Evolutionary conservation across 768 basidiomycete genomes (phyloP), one percentile per base, ranked within the genome.

Genomic region (Hemileccinum rubropunctum): DNA sequence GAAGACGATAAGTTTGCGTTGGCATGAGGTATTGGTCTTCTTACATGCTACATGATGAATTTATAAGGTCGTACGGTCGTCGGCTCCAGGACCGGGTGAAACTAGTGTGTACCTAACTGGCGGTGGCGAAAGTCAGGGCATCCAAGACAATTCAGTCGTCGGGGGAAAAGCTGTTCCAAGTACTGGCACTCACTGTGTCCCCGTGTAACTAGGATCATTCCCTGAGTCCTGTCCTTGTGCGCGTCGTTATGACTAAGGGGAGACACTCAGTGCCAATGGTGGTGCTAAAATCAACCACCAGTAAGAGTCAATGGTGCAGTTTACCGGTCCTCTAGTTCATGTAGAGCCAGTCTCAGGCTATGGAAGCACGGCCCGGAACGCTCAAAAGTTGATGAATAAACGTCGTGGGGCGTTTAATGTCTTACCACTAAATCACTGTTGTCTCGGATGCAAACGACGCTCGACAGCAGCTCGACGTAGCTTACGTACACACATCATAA

Each of bases 1-100:
- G 66, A 42, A 67, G 50, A 30, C 43, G 65, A 28, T 56, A 64
- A 14, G 52, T 34, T 54, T 54, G 59, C 12, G 34, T 32, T 27
- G 54, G 43, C 61, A 65, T 66, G 42, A 35, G 17, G 40, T 27
- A 9, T 34, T 41, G 34, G 32, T 17, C 32, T 30, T 33, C 42
- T 15, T 21, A 20, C 20, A 14, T 1, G 32, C n/a, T 20, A 6
- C 43, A 37, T 42, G 42, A 23, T 34, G 52, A 39, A 51, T 61
- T 62, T 59, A 48, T 61, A 61, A n/a, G 36, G 15, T 28, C 36
- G 34, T 53, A 14, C 1, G 17, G 49, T 21, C 17, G 18, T 47
- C 37, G 44, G 37, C 48, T 45, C 37, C 39, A 26, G 30, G 37
- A 40, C 46, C 52, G 37, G 11, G 54, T 62, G 60, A 62, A 38